Conservation (phyloP, 345 rosid genomes). For the Schrenkiella parvula region DNA sequence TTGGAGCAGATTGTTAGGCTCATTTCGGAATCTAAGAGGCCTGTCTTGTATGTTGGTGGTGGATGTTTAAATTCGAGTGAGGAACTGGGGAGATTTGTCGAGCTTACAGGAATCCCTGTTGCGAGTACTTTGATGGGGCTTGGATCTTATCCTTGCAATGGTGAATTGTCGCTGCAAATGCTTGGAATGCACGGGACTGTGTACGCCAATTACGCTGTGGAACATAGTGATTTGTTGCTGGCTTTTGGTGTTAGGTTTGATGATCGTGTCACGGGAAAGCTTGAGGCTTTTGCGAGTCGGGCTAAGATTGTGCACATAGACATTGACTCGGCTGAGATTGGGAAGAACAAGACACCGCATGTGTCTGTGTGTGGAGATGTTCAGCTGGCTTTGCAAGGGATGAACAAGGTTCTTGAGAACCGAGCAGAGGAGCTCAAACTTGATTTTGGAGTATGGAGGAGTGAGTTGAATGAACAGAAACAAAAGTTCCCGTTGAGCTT, state of each 20-base stretch:
- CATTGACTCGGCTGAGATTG: neutral
- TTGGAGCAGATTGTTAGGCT: constrained; percentile 80
- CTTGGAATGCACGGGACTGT: constrained; percentile 92
- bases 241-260: constrained; percentile 89
- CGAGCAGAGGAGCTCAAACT: constrained; percentile 39
- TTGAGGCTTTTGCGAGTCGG: constrained; percentile 75
- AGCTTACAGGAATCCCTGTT: constrained; percentile 84
- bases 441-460: constrained; percentile 69
- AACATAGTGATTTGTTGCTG: constrained; percentile 65
- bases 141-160: constrained; percentile 45
- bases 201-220: constrained; percentile 74
- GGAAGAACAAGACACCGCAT: constrained; percentile 78
- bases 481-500: constrained; percentile 56
- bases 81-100: constrained; percentile 76
- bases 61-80: constrained; percentile 93
- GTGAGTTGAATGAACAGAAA: constrained; percentile 68
- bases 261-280: constrained; percentile 86
- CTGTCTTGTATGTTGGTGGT: constrained; percentile 93
- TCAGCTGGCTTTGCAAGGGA: constrained; percentile 74
- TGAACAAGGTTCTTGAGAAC: constrained; percentile 59
- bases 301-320: constrained; percentile 45
- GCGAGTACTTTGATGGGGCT: constrained; percentile 63
- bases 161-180: constrained; percentile 65
- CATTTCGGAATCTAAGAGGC: constrained; percentile 69
- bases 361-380: constrained; percentile 80